Evolutionary conservation across 768 basidiomycete genomes (phyloP).

Genomic region (Leccinum boreale): DNA sequence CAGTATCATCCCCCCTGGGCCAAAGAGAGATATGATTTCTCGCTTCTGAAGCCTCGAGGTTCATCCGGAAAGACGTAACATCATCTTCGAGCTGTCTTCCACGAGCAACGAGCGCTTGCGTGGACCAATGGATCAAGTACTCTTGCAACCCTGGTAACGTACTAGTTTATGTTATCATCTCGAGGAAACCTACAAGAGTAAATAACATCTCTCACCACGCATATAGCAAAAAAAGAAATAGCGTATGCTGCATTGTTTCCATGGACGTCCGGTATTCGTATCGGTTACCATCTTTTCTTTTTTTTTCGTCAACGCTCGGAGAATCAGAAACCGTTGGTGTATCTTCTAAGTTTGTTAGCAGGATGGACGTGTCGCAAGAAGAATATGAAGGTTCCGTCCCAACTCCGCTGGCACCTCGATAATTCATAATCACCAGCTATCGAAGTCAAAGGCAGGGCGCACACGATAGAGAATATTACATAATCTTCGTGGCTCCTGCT

Average conservation of each 20-base stretch:
- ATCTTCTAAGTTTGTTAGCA: too few species aligned
- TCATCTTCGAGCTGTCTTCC: background rate
- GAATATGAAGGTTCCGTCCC: too few species aligned
- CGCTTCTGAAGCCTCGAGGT: background rate
- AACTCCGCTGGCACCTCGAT: too few species aligned
- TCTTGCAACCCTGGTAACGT: background rate
- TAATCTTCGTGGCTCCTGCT: too few species aligned
- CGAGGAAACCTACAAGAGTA: background rate
- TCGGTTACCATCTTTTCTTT: too few species aligned
- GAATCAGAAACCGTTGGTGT: too few species aligned
- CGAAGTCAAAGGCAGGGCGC: background rate
- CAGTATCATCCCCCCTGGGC: background rate
- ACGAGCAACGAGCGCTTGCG: background rate
- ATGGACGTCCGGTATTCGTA: background rate
- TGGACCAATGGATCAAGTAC: background rate
- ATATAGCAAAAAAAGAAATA: too few species aligned
- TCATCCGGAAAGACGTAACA: background rate
- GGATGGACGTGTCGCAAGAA: too few species aligned
- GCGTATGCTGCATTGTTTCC: background rate
- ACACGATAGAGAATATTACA: too few species aligned
- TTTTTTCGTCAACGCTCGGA: too few species aligned
- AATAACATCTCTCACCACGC: background rate
- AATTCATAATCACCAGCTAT: too few species aligned
- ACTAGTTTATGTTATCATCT: background rate
- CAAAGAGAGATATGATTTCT: background rate